phyloP scores from a whole-genome alignment of 2,329 filamentous ascomycete genomes.

The Cryphonectria japonica region DNA sequence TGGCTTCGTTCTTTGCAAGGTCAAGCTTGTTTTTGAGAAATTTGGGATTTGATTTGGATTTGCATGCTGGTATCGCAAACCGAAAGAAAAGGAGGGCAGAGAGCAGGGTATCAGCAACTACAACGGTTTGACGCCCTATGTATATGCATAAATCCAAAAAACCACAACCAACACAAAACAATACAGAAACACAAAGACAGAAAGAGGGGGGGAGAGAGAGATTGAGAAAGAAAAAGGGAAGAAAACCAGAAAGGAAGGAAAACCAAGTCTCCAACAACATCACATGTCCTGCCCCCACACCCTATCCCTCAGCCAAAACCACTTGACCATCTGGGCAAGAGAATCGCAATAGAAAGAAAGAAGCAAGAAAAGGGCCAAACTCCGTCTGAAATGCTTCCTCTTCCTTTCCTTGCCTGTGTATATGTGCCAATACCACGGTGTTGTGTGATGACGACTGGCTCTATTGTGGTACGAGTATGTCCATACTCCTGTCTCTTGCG shows the following conservation, averaged over 20 bases:
- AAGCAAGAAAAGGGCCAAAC: not conserved
- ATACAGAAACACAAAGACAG: not conserved
- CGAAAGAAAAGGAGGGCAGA: not conserved
- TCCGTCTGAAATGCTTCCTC: constrained; percentile 1
- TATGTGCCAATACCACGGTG: not conserved
- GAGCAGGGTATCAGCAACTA: constrained; percentile 26
- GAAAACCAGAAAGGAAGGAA: not conserved
- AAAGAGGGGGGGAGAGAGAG: not conserved
- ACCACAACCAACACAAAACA: not conserved
- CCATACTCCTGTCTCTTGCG: not conserved
- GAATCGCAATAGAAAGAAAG: not conserved
- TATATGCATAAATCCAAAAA: constrained; percentile 16
- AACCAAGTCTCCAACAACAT: not conserved
- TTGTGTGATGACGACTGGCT: not conserved
- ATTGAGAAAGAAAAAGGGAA: not conserved
- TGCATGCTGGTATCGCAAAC: not conserved
- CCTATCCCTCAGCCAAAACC: not conserved
- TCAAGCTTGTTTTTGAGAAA: too few relatives aligned
- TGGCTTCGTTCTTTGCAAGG: not conserved
- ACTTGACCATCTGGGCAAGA: not conserved
- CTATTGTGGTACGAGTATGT: not conserved
- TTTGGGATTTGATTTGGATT: not conserved
- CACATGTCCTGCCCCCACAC: not conserved
- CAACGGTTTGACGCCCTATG: constrained; percentile 21
- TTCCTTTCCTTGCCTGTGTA: not conserved